Percentiles rank a stretch among this genome's conserved stretches.
Conservation (phyloP, 352 stramenopile genomes). For the Phytophthora megakarya region DNA sequence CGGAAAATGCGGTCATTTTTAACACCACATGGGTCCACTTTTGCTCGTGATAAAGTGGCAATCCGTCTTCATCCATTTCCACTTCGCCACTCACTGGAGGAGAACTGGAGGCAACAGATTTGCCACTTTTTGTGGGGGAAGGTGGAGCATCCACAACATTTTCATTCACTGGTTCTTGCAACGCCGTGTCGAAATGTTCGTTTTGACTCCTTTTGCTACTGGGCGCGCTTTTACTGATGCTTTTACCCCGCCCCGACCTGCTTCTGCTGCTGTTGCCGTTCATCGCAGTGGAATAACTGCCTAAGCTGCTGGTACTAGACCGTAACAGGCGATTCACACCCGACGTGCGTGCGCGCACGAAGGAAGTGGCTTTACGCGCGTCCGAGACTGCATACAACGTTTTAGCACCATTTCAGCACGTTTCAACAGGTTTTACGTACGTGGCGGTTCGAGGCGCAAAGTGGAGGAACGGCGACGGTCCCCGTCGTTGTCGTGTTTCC, state of each 20-base stretch:
- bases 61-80: constrained; percentile 35
- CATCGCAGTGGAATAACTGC: constrained; percentile 7
- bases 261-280: constrained; percentile 19
- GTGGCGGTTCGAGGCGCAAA: constrained; percentile 55
- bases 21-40: constrained; percentile 77
- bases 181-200: constrained; percentile 12
- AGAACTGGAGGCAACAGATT: constrained; percentile 12
- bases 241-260: constrained; percentile 1
- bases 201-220: constrained; percentile 23
- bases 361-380: constrained; percentile 51
- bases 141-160: constrained; percentile 15
- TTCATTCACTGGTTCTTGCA: constrained; percentile 17
- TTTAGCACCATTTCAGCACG: constrained; percentile 3
- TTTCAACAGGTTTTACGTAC: constrained; percentile 40
- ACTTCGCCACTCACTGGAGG: constrained; percentile 20
- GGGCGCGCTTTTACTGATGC: constrained; percentile 31
- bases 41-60: constrained; percentile 39
- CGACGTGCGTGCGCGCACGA: constrained; percentile 59
- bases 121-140: constrained; percentile 21
- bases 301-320: constrained; percentile 44
- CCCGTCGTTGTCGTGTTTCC: constrained; percentile 70
- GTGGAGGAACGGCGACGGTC: constrained; percentile 66
- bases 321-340: constrained; percentile 67
- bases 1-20: constrained; percentile 84
- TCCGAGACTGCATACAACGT: constrained; percentile 44